Evolutionary conservation across 345 rosid genomes (phyloP), one percentile per base, ranked within the genome.

Genomic region (Aegle marmelos): DNA sequence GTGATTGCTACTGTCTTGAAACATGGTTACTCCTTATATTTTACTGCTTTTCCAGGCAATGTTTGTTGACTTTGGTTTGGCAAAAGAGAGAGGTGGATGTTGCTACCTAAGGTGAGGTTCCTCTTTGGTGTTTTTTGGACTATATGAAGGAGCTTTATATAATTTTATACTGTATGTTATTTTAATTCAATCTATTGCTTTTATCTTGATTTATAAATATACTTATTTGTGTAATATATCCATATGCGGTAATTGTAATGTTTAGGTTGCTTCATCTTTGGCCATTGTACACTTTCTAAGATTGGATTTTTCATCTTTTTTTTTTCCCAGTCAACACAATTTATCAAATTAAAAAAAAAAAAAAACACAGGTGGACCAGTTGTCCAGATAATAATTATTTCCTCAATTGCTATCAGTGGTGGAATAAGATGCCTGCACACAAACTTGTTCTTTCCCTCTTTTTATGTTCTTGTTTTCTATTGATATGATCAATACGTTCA

Each of bases 51-150:
- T 48, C 50, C 88, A 96, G 99, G 99, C 98, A 63, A 91, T 96
- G 98, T 96, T 96, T 85, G 91, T 96, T 67, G 90, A 92, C 87
- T 96, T 96, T 91, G 99, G 98, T 33, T 88, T 96, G 65, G 98
- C 99, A 30, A 91, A 83, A 88, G 98, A 96, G 88, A 86, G 95
- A 86, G 93, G 84, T 81, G 98, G 99, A 37, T 82, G 89, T 86
- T 92, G 98, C 87, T 96, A 91, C 70, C 87, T 94, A 60, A 90
- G 98, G 99, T 90, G 71, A 84, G 82, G 65, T 31, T 79, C 37
- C 68, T 76, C 59, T 60, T 75, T 77, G 63, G n/a, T 67, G 61
- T 54, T 22, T 41, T 22, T 68, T 50, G 58, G 9, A 57, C 59
- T 65, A n/a, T 65, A 50, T 65, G 16, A 45, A 50, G 34, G 33